phyloP scores from a whole-genome alignment of 2,329 filamentous ascomycete species.

The Zymoseptoria tritici region DNA sequence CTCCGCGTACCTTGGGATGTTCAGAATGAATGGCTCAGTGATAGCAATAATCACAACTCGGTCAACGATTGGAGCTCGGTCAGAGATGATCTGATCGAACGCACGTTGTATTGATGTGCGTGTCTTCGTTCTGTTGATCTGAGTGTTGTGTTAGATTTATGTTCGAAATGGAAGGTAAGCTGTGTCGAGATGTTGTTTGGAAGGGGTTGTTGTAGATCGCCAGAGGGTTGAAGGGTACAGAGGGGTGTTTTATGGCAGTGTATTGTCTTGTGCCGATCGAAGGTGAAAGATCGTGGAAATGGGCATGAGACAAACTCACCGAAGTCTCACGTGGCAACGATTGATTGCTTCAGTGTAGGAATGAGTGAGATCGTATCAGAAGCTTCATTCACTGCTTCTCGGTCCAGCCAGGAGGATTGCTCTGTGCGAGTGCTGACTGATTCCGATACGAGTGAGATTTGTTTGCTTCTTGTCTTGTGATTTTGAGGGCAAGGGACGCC shows the following conservation, averaged over 20 bases:
- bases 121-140: not conserved
- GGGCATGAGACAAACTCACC: not conserved
- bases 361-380: not conserved
- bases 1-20: not conserved
- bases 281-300: not conserved
- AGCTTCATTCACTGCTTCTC: not conserved
- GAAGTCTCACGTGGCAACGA: not conserved
- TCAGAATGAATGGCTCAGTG: slow-evolving; percentile 1
- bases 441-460: not conserved
- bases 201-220: not conserved
- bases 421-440: not conserved
- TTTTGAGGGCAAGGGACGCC: not conserved
- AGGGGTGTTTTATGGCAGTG: not conserved
- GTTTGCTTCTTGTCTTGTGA: not conserved
- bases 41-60: not conserved
- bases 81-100: not conserved
- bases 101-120: not conserved
- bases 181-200: not conserved
- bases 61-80: slow-evolving; percentile 1
- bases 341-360: not conserved
- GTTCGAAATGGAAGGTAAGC: not conserved
- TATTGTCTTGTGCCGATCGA: not conserved
- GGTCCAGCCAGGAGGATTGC: not conserved
- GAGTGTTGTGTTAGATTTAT: not conserved
- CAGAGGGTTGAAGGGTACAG: not conserved